Percentiles rank a stretch among this genome's conserved stretches.
Conservation (phyloP, 179 eudicot genomes). For the Pouteria campechiana region DNA sequence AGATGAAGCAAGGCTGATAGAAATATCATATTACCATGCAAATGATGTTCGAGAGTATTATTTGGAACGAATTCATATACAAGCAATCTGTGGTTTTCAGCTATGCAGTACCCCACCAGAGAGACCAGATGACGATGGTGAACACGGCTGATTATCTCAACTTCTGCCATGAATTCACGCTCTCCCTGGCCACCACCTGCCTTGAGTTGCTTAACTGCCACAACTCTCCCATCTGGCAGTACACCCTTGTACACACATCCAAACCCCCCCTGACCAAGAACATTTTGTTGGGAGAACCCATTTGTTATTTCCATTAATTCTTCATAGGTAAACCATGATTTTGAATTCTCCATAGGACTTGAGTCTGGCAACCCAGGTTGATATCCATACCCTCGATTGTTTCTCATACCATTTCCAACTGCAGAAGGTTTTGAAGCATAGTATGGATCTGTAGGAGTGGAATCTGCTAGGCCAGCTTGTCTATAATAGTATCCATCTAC, state of each 20-base stretch:
- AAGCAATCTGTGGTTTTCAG: slow-evolving; percentile 51
- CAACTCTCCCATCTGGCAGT: slow-evolving; percentile 48
- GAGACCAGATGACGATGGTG: slow-evolving; percentile 75
- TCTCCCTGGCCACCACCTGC: slow-evolving; percentile 81
- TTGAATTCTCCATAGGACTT: too few relatives aligned
- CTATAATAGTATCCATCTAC: too few relatives aligned
- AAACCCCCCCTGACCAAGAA: slow-evolving; percentile 90
- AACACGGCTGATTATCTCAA: slow-evolving; percentile 68
- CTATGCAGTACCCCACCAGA: slow-evolving; percentile 66
- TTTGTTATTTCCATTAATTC: slow-evolving; percentile 62
- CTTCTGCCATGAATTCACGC: slow-evolving; percentile 90
- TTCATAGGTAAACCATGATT: slow-evolving; percentile 53
- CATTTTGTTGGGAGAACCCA: slow-evolving; percentile 44
- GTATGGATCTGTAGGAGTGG: too few relatives aligned
- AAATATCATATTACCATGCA: slow-evolving; percentile 54
- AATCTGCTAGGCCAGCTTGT: too few relatives aligned
- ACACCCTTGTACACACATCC: slow-evolving; percentile 75
- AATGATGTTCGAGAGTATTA: slow-evolving; percentile 65
- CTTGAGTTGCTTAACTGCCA: slow-evolving; percentile 78
- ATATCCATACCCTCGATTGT: too few relatives aligned
- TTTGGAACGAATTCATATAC: slow-evolving; percentile 79
- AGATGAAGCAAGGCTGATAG: too few relatives aligned
- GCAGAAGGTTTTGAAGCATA: too few relatives aligned
- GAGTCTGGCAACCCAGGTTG: too few relatives aligned
- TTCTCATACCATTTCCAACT: too few relatives aligned